Evolutionary conservation across 73 alveolate genomes (phyloP), one percentile per base, ranked within the genome.

Genomic region (Paramecium biaurelia): DNA sequence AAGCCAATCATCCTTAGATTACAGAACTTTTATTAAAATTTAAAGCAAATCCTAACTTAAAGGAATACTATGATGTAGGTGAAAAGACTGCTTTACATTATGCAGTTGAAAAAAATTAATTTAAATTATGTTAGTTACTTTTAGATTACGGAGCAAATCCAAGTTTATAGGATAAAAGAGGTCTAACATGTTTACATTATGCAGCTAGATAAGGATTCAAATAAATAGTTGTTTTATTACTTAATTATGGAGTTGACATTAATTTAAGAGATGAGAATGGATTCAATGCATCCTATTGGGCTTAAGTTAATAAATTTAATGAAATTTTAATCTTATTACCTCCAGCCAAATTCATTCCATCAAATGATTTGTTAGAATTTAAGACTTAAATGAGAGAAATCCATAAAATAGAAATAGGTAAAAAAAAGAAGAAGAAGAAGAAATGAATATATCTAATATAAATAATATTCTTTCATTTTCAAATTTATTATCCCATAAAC

Each of bases 121-220:
- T 92, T 7, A 92, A 87, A 42, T 87, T 92, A n/a, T 92, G 94
- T 20, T 93, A 94, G 41, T 79, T 92, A 85, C 95, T 95, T 21
- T 63, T 95, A 12, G 93, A 92, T 26, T 92, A 92, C 82, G 98
- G 98, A 8, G 98, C 95, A 14, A 95, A 95, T 85, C 96, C 98
- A 6, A 92, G 95, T 30, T 57, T 89, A 14, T 57, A 92, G 57
- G 96, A 95, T 72, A 94, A 92, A 63, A 79, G 86, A 70, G 97
- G 97, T 11, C 89, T 95, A 63, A 94, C 98, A 53, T 70, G 95
- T 30, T 87, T 95, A 5, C 98, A 95, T 59, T 89, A 94, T 57
- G 97, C 98, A 21, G 98, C 98, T 7, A 92, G 95, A 34, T 92
- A 76, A 12, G 97, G 97, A 11, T 34, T 63, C 15, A 85, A 93